phyloP scores from a whole-genome alignment of 805 yeast species.

The Yarrowia divulgata region DNA sequence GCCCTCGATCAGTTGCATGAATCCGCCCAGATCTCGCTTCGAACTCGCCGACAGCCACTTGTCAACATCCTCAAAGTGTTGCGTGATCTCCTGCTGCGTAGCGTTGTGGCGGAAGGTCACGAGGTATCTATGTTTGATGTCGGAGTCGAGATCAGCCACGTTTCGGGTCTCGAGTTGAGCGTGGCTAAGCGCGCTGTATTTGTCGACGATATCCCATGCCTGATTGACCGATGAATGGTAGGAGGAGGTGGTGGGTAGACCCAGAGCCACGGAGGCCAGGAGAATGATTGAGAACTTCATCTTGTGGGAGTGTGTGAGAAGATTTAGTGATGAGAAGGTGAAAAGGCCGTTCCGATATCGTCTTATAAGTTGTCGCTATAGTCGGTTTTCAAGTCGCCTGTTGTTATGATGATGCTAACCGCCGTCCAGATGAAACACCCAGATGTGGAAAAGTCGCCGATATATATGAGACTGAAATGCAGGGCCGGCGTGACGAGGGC shows the following conservation, averaged over 20 bases:
- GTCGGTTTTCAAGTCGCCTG: not conserved
- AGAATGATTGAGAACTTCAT: conserved; percentile 4
- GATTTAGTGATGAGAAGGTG: not conserved
- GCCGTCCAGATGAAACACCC: not conserved
- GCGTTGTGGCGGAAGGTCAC: conserved; percentile 7
- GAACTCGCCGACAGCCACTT: conserved; percentile 7
- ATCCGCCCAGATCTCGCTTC: not conserved
- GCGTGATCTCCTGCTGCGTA: conserved; percentile 27
- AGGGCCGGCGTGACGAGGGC: conserved; percentile 9
- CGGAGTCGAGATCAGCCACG: not conserved
- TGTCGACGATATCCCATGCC: conserved; percentile 19
- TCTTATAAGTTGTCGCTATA: not conserved
- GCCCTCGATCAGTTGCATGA: conserved; percentile 13
- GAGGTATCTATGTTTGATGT: conserved; percentile 11
- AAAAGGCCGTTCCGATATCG: not conserved
- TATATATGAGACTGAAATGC: conserved; percentile 14
- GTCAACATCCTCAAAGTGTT: conserved; percentile 14
- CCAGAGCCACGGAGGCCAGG: conserved; percentile 15
- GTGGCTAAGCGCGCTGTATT: not conserved
- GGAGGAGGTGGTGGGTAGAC: not conserved
- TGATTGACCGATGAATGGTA: conserved; percentile 1
- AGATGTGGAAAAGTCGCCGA: conserved; percentile 6
- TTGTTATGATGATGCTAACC: no score
- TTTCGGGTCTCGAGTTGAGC: not conserved
- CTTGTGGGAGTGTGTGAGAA: not conserved